A percentile compares a stretch with the other conserved stretches of the same genome.
Evolutionary conservation across 768 basidiomycete genomes (phyloP).

Genomic region (Symmetrospora coprosmae): DNA sequence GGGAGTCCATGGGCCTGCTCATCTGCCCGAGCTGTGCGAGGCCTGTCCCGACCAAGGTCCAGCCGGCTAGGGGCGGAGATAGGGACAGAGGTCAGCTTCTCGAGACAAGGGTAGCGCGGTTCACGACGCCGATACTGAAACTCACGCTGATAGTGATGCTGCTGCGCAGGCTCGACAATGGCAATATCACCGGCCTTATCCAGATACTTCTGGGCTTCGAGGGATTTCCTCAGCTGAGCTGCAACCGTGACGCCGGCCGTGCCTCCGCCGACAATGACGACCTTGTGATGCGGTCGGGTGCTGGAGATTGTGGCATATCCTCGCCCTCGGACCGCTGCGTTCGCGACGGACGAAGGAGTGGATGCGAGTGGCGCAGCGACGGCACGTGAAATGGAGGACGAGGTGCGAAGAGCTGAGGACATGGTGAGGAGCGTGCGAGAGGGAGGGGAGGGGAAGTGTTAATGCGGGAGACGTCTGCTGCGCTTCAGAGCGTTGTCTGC

Average conservation of each 20-base stretch:
- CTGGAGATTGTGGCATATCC: constrained; percentile 10
- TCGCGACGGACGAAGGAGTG: too few relatives aligned
- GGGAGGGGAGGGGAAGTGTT: too few relatives aligned
- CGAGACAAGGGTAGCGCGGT: too few relatives aligned
- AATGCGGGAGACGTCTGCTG: too few relatives aligned
- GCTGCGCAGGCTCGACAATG: constrained; percentile 64
- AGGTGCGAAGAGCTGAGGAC: too few relatives aligned
- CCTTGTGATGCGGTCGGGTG: constrained; percentile 48
- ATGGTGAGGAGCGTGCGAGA: too few relatives aligned
- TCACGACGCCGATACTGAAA: constrained; percentile 10
- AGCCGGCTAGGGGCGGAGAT: constrained; percentile 68
- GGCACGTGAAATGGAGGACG: too few relatives aligned
- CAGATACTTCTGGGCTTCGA: constrained; percentile 54
- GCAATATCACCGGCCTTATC: constrained; percentile 64
- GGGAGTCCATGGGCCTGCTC: constrained; percentile 49
- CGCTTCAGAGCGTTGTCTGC: too few relatives aligned
- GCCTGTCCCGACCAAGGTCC: constrained; percentile 64
- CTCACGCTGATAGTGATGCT: constrained; percentile 71
- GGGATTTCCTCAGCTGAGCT: constrained; percentile 71
- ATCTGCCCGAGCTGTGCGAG: constrained; percentile 52
- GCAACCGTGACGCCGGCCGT: constrained; percentile 52
- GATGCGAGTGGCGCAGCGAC: too few relatives aligned
- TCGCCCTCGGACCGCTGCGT: too few relatives aligned
- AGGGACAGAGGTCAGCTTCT: constrained; percentile 4
- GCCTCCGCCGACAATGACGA: constrained; percentile 81